Percentiles rank a stretch among this genome's conserved stretches.
phyloP scores from a whole-genome alignment of 495 filamentous ascomycete species.

The Evernia prunastri region DNA sequence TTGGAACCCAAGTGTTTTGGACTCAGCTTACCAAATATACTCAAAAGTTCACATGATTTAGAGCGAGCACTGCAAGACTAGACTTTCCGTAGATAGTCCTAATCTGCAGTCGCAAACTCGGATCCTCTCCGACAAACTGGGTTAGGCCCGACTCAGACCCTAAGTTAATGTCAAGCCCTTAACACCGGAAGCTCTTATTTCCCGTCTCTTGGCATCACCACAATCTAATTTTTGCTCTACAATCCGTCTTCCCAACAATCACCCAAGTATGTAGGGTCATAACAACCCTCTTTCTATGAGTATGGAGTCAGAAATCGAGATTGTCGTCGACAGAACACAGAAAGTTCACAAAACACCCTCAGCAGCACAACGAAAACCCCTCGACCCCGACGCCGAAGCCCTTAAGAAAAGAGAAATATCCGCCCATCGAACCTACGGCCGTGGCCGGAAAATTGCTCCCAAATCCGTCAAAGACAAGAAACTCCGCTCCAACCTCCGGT shows the following conservation, averaged over 20 bases:
- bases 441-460: slow-evolving; percentile 61
- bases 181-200: background rate
- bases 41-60: no score
- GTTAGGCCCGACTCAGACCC: no score
- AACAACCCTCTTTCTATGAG: background rate
- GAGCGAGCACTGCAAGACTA: background rate
- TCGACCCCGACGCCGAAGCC: slow-evolving; percentile 14
- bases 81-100: background rate
- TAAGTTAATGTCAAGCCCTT: background rate
- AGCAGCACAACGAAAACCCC: background rate
- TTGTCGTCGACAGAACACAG: background rate
- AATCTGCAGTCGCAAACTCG: background rate
- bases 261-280: background rate
- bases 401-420: slow-evolving; percentile 32
- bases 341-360: background rate
- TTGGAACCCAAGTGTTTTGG: background rate
- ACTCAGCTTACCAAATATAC: background rate
- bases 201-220: background rate
- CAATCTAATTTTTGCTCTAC: background rate
- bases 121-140: background rate
- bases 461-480: slow-evolving; percentile 74
- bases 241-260: background rate
- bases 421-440: slow-evolving; percentile 74
- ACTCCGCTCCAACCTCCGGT: slow-evolving; percentile 68
- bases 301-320: slow-evolving; percentile 21